Evolutionary conservation across 2,329 filamentous ascomycete species (phyloP), one percentile per base, ranked within the genome.

Genomic region (Aureobasidium zeae): DNA sequence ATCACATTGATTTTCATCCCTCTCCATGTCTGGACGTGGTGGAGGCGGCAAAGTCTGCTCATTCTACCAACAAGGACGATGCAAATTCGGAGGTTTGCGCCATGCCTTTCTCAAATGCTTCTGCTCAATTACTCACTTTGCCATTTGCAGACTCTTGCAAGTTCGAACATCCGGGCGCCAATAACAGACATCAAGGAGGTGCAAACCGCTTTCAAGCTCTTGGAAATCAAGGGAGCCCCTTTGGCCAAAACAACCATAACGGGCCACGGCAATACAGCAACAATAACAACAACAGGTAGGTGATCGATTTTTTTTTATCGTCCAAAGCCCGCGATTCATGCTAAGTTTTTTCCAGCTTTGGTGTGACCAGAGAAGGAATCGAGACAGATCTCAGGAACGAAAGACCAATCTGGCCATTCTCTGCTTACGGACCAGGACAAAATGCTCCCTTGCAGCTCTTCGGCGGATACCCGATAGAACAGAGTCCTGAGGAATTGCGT

Each of bases 401-500:
- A 48, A 73, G 74, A 7, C 89, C 89, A 13, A 66, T 76, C 69
- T 96, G 88, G 83, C 81, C 91, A 4, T 73, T 95, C 17, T 94
- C 88, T 1, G 74, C 82, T 16, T 96, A 94, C 61, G 85, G 80
- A 0, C 87, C 88, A 0, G 83, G 82, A 3, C 73, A 70, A 54
- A 76, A 87, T 53, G 77, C 83, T 1, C 88, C 88, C 0, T 77
- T 77, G 13, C 86, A 94, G 62, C 71, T 95, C 1, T 88, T 94
- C 55, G 86, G 86, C 41, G 87, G 86, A 1, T 73, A 71, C 32
- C 71, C 76, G 5, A 74, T 87, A 13, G 89, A 96, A 61, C 82
- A 87, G 60, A 94, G 86, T 56, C 82, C 83, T 29, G 89, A 96
- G 61, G 89, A 96, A 63, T 74, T 94, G 59, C 76, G 87, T 37